phyloP scores from a whole-genome alignment of 176 grass and related monocot genomes.

The Raddia distichophylla region DNA sequence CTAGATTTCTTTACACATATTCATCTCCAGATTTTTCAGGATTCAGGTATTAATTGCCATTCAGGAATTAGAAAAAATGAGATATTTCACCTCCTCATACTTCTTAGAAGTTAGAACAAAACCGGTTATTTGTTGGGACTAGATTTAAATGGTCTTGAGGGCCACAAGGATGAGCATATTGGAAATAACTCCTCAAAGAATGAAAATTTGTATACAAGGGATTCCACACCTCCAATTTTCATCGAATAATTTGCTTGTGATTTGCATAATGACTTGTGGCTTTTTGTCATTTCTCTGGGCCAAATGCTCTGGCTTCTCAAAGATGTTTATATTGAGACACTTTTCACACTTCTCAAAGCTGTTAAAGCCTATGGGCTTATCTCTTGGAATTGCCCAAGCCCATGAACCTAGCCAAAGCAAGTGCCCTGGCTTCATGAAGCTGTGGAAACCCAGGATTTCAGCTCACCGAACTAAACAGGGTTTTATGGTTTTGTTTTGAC shows the following conservation, averaged over 20 bases:
- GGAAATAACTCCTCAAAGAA: not conserved
- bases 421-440: no score
- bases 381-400: no score
- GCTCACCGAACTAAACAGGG: no score
- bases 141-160: conserved; percentile 14
- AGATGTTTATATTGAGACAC: no score
- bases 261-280: not conserved
- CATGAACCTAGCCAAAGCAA: no score
- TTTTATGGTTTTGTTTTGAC: not conserved
- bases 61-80: conserved; percentile 1
- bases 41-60: conserved; percentile 74
- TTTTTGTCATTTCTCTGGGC: no score
- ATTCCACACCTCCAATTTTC: conserved; percentile 16
- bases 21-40: conserved; percentile 85
- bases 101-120: no score
- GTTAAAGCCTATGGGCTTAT: no score
- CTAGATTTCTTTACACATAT: conserved; percentile 77
- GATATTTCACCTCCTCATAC: not conserved
- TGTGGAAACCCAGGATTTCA: no score
- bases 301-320: no score
- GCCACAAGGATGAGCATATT: conserved; percentile 16
- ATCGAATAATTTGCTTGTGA: not conserved
- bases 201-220: conserved; percentile 18
- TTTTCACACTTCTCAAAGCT: no score
- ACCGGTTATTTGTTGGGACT: no score